Evolutionary conservation across 176 grass and related monocot species (phyloP).

Genomic region (Oryza glumipatula): DNA sequence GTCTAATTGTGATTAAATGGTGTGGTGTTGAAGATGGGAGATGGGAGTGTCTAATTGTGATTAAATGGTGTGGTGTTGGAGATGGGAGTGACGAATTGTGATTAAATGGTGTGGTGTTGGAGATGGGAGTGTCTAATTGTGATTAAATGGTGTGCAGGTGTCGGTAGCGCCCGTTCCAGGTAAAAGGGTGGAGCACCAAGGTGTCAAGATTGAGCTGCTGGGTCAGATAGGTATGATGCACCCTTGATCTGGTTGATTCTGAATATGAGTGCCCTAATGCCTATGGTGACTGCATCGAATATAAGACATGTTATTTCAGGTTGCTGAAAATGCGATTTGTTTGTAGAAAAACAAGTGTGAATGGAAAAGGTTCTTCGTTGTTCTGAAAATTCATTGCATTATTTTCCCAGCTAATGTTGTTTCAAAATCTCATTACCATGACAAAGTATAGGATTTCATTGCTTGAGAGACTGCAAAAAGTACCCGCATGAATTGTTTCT

Average conservation of each 20-base stretch:
- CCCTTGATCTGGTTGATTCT: neutral
- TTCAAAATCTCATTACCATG: neutral
- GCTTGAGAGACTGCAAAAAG: neutral
- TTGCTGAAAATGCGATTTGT: neutral
- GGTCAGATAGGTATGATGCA: conserved; percentile 79
- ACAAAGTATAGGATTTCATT: neutral
- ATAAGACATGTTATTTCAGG: neutral
- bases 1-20: too few relatives aligned
- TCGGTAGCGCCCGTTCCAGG: conserved; percentile 78
- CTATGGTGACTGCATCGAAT: neutral
- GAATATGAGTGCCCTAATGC: neutral
- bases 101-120: conserved; percentile 21
- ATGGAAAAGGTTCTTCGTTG: neutral
- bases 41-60: too few relatives aligned
- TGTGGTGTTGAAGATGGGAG: too few relatives aligned
- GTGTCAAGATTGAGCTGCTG: conserved; percentile 87
- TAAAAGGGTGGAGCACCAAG: conserved; percentile 85
- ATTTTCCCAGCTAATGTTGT: neutral
- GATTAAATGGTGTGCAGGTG: conserved; percentile 57
- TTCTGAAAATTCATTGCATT: neutral
- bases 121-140: neutral
- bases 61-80: neutral
- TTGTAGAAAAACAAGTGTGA: neutral
- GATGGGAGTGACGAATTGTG: neutral
- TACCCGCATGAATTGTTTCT: neutral